Base-by-base conservation (phyloP, 768 basidiomycete species). In the Hypholoma fasciculare region DNA sequence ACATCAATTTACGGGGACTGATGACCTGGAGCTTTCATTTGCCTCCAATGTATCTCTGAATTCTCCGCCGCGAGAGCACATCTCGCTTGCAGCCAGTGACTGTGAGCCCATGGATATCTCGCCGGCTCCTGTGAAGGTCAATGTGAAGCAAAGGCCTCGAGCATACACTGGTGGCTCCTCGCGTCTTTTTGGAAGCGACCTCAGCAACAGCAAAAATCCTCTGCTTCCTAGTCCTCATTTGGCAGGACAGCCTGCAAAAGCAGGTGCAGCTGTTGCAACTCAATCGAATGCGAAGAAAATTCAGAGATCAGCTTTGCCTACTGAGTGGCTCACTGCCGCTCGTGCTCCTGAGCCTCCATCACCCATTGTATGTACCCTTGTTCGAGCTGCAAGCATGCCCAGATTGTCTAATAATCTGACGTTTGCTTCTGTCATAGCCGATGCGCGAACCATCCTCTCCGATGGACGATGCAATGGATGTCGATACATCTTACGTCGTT, bases 21-120 rank as follows among this genome's bases (percentile, higher is more conserved):
- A 87, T n/a, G 90, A 90, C 66, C 81, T 92, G 49, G 92, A 94
- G 68, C 74, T 86, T 39, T 92, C 91, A 27, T 94, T 94, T 67
- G 89, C 89, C 7, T 92, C 90, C 30, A 90, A 82, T 59, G 87
- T 93, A 70, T 94, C 92, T 7, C 74, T 94, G 48, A 80, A 89
- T 66, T 90, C 90, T 26, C 89, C 91, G 36, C 78, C 85, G 13
- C 79, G 74, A 49, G 77, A 82, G 27, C 67, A 75, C 51, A 64
- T 78, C 54, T 71, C 73, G 38, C 73, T 87, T 49, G 65, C 63
- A 36, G 54, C 79, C 7, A 74, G 79, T 30, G 84, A 85, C 23
- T 74, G 72, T 63, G 78, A 87, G 52, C 82, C 89, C 3, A 93
- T 93, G 92, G 91, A 93, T 66, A 88, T 94, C 48, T 93, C 91